Evolutionary conservation across 2,329 filamentous ascomycete genomes (phyloP), one percentile per base, ranked within the genome.

Genomic region (Fusarium gaditjirri): DNA sequence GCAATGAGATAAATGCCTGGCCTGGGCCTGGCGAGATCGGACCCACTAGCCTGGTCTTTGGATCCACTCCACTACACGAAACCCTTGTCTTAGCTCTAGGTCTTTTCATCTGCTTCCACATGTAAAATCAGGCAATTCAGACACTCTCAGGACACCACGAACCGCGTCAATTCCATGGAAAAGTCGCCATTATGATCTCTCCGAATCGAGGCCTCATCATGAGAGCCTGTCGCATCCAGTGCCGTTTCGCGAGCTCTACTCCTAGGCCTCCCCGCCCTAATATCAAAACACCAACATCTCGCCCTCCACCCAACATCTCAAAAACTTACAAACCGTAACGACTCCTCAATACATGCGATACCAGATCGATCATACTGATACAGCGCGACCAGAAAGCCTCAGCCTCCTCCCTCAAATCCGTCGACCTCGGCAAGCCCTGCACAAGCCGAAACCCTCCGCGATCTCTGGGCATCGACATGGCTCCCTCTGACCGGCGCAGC

Each of bases 401-500:
- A 54, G 31, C 35, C 65, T 27, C 36, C 70, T 10, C 38, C 65
- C 16, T 44, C 70, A 31, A 12, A 70, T 27, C 49, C 56, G 17
- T 27, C 65, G 12, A 68, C 67, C 2, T 38, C 72, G 25, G 50
- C 61, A 46, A 53, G 75, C 16, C 77, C 75, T 33, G 71, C 71
- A 17, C 63, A 76, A 58, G 68, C 72, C 59, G 78, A 82, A 62
- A 82, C 80, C 50, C 76, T 83, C 69, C 78, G 79, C 58, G 72
- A 75, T 58, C 76, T 83, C 63, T 82, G 73, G 80, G 80, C 74
- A 78, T 80, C 71, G 78, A 82, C 81, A 70, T 85, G 78, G 81
- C 74, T 83, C 25, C 83, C 83, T 14, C 82, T 88, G 33, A 81
- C 85, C 63, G 85, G 85, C 53, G 82, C 83, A 63, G 84, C 85